These are phyloP conservation scores for Euphrasia arctica DNA, from an alignment of 305 asterid species.

Conservation along the genomic window DNA sequence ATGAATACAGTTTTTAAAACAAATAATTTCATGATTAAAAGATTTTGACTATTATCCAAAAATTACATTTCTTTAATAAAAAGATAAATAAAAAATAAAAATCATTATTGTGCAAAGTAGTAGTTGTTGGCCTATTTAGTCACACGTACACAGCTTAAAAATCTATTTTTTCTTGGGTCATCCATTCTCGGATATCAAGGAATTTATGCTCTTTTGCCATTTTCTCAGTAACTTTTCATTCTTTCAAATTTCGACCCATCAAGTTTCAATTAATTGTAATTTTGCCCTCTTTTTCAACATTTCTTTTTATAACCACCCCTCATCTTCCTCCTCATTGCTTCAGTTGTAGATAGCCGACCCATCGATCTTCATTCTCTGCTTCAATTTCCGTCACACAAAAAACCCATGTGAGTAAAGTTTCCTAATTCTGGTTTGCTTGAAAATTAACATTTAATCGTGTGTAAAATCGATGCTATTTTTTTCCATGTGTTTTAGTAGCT, in stretches of 20 bases:
- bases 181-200: conserved; percentile 56
- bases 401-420: conserved; percentile 49
- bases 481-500: conserved; percentile 26
- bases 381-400: conserved; percentile 27
- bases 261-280: conserved; percentile 30
- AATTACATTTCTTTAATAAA: background rate
- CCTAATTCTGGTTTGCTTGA: conserved; percentile 5
- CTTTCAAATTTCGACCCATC: conserved; percentile 29
- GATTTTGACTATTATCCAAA: background rate
- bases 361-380: conserved; percentile 25
- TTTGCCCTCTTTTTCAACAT: conserved; percentile 19
- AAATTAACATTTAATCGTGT: background rate
- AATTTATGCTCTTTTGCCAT: conserved; percentile 27
- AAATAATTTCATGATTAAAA: background rate
- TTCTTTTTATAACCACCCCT: conserved; percentile 32
- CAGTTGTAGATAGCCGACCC: conserved; percentile 32
- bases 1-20: background rate
- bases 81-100: background rate
- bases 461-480: conserved; percentile 16
- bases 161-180: conserved; percentile 57
- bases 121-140: conserved; percentile 37
- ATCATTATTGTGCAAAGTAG: conserved; percentile 22
- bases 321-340: conserved; percentile 19
- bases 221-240: conserved; percentile 9
- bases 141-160: conserved; percentile 23